A percentile compares a stretch with the other conserved stretches of the same genome.
Evolutionary conservation across 306 rosid genomes (phyloP).

Genomic region (Fagus sylvatica): DNA sequence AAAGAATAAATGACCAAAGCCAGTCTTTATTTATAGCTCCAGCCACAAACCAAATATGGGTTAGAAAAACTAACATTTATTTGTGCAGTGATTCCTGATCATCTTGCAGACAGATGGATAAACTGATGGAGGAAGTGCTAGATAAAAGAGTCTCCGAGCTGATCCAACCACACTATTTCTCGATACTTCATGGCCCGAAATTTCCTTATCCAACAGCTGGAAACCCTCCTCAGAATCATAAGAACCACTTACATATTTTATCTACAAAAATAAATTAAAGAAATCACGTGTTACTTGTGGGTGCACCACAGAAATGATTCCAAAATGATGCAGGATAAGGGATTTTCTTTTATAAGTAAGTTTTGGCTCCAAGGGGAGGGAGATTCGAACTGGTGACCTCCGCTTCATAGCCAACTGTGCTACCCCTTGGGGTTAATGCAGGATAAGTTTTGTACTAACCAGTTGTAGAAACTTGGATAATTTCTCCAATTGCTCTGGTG

Average conservation of each 20-base stretch:
- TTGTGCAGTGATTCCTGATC: slow-evolving; percentile 81
- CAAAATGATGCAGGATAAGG: slow-evolving; percentile 13
- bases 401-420: too few relatives aligned
- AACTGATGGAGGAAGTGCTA: slow-evolving; percentile 98
- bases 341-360: background rate
- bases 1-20: too few relatives aligned
- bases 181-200: slow-evolving; percentile 61
- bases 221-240: slow-evolving; percentile 82
- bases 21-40: too few relatives aligned
- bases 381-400: too few relatives aligned
- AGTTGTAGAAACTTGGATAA: too few relatives aligned
- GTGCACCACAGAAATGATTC: background rate
- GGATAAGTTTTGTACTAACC: too few relatives aligned
- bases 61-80: slow-evolving; percentile 25
- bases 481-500: too few relatives aligned
- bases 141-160: slow-evolving; percentile 87
- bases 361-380: background rate
- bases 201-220: slow-evolving; percentile 73
- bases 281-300: slow-evolving; percentile 7
- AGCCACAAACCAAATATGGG: too few relatives aligned
- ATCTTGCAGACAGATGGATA: slow-evolving; percentile 94
- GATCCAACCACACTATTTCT: slow-evolving; percentile 60
- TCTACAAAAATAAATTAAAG: slow-evolving; percentile 42
- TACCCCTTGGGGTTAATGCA: too few relatives aligned
- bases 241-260: slow-evolving; percentile 84